A percentile compares a stretch with the other conserved stretches of the same genome.
Conservation (phyloP, 345 rosid species). For the Murraya koenigii region DNA sequence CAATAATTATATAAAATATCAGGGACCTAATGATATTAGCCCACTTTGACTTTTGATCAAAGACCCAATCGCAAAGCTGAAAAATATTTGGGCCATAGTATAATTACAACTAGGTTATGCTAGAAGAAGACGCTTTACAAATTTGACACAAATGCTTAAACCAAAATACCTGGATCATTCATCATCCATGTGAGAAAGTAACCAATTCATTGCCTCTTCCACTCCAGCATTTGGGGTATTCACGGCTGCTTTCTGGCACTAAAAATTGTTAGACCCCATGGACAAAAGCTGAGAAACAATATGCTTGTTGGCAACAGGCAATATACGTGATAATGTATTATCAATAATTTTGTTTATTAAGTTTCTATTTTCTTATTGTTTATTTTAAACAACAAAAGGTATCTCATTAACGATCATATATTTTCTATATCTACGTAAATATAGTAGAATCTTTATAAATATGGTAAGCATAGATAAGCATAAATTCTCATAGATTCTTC, state of each 20-base stretch:
- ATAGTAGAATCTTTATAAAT: too few species aligned
- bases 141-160: neutral
- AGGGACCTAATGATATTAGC: too few species aligned
- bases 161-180: conserved; percentile 69
- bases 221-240: conserved; percentile 78
- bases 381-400: neutral
- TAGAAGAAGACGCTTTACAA: neutral
- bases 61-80: too few species aligned
- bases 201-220: conserved; percentile 98
- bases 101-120: neutral
- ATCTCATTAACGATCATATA: too few species aligned
- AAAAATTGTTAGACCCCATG: conserved; percentile 86
- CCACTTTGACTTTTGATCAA: too few species aligned
- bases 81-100: too few species aligned
- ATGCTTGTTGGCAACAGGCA: conserved; percentile 59
- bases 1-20: too few species aligned
- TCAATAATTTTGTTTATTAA: neutral
- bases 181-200: conserved; percentile 90
- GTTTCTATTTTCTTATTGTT: neutral
- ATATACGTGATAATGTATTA: conserved; percentile 16
- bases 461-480: too few species aligned
- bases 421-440: too few species aligned
- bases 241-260: conserved; percentile 93
- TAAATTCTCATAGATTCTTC: too few species aligned
- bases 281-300: conserved; percentile 87